Conservation (phyloP, 2,329 filamentous ascomycete species). For the Cladosporium oxysporum region DNA sequence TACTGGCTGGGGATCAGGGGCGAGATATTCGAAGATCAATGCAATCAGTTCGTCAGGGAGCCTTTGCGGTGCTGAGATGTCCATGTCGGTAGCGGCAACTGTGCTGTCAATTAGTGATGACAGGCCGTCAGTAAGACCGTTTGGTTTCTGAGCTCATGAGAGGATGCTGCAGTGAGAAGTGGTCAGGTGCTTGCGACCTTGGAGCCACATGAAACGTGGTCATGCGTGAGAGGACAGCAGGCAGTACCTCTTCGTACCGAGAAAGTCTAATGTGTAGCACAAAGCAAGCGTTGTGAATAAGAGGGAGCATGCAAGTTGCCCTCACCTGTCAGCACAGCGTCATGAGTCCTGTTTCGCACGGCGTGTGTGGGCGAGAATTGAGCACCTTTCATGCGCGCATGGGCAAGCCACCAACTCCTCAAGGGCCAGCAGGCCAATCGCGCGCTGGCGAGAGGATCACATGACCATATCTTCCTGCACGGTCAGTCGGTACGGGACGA, state of each 20-base stretch:
- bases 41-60: slow-evolving; percentile 54
- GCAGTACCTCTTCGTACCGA: slow-evolving; percentile 2
- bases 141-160: not conserved
- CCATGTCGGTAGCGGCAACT: slow-evolving; percentile 31
- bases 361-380: slow-evolving; percentile 3
- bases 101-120: not conserved
- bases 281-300: not conserved
- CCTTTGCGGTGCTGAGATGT: slow-evolving; percentile 21
- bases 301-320: slow-evolving; percentile 8
- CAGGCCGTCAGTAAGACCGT: slow-evolving; percentile 5
- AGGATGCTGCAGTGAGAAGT: not conserved
- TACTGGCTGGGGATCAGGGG: slow-evolving; percentile 53
- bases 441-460: not conserved
- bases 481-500: slow-evolving; percentile 20
- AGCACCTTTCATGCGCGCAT: slow-evolving; percentile 13
- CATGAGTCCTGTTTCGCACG: slow-evolving; percentile 12
- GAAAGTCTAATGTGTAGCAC: slow-evolving; percentile 8
- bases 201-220: slow-evolving; percentile 16
- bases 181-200: slow-evolving; percentile 21
- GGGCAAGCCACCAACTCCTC: slow-evolving; percentile 16
- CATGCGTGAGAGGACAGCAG: slow-evolving; percentile 15
- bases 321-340: slow-evolving; percentile 15
- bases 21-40: slow-evolving; percentile 54
- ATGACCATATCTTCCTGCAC: slow-evolving; percentile 15
- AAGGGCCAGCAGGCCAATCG: slow-evolving; percentile 11